Base-by-base conservation (phyloP, 345 rosid genomes). In the Cardamine occulta region DNA sequence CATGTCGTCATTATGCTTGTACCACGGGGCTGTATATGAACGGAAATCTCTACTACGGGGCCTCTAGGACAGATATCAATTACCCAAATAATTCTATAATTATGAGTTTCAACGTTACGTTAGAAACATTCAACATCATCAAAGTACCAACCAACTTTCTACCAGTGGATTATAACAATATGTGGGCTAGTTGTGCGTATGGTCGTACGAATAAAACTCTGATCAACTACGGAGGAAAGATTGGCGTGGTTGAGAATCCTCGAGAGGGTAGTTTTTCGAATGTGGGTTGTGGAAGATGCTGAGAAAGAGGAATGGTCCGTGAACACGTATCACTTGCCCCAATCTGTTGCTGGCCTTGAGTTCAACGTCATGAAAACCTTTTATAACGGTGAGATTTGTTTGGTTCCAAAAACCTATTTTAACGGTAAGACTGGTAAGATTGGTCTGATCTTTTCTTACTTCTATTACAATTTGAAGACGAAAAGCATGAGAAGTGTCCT, bases 61-160 rank as follows among this genome's bases (percentile, higher is more conserved):
- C 54, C 0, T 7, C 2, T 3, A 35, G 42, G 14, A 2, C 0
- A 1, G 44, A 28, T 49, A 17, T 1, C 9, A 2, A 32, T 6
- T 7, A 8, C 35, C 35, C 40, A 5, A 28, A 29, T 28, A 31
- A 31, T 18, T 71, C 39, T 34, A 21, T 71, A 9, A 19, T 71
- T 14, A 24, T 71, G 45, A 31, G 58, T 60, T 71, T 71, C 8
- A 26, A 34, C 48, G 51, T 60, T n/a, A 71, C 51, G 51, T n/a
- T 34, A 23, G 75, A 71, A 34, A 60, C 48, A 17, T 48, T 60
- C 59, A 48, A 14, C 19, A 23, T 51, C 39, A 72, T 60, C 39
- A 23, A 72, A 4, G 37, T 61, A 26, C 54, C 37, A 34, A 34
- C 10, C 37, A 34, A 34, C 10, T 3, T 34, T 34, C 0, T 61